A percentile compares a stretch with the other conserved stretches of the same genome.
These are phyloP conservation scores for Didymella pomorum DNA, from an alignment of 2,329 filamentous ascomycete genomes.

Conservation along the genomic window DNA sequence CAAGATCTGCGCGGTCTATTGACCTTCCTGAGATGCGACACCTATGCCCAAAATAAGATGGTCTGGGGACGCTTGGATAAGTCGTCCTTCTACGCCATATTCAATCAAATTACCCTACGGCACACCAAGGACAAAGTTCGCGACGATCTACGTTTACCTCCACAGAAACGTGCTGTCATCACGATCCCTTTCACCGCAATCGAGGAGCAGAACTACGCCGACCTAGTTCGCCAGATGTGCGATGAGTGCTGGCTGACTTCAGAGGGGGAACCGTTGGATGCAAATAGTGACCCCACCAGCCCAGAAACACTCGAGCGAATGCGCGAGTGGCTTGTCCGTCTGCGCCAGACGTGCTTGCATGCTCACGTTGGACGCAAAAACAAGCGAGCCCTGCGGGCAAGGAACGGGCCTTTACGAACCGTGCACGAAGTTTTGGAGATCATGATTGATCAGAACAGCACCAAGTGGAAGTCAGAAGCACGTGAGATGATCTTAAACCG, in stretches of 20 bases:
- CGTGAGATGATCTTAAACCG: conserved; percentile 69
- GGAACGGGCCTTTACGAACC: conserved; percentile 75
- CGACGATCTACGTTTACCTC: conserved; percentile 78
- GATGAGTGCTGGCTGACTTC: conserved; percentile 71
- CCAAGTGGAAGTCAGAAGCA: conserved; percentile 71
- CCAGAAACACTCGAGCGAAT: conserved; percentile 70
- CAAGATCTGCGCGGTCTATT: conserved; percentile 82
- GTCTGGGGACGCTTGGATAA: conserved; percentile 77
- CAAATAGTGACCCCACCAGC: conserved; percentile 71
- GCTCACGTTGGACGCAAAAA: conserved; percentile 79
- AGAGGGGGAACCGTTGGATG: conserved; percentile 67
- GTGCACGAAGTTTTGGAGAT: conserved; percentile 85
- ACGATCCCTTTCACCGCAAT: conserved; percentile 89
- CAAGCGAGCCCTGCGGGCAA: conserved; percentile 66
- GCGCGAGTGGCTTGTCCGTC: conserved; percentile 77
- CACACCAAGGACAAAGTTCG: conserved; percentile 86
- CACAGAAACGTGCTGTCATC: conserved; percentile 85
- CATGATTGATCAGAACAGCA: conserved; percentile 89
- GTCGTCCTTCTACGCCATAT: conserved; percentile 71
- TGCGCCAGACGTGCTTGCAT: conserved; percentile 86
- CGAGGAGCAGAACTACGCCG: conserved; percentile 87
- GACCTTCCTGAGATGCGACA: conserved; percentile 80
- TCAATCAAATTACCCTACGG: conserved; percentile 76
- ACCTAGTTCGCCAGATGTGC: conserved; percentile 78
- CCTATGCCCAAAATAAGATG: conserved; percentile 70